Conservation (phyloP, 1,139 yeast genomes). For the Scheffersomyces segobiensis region DNA sequence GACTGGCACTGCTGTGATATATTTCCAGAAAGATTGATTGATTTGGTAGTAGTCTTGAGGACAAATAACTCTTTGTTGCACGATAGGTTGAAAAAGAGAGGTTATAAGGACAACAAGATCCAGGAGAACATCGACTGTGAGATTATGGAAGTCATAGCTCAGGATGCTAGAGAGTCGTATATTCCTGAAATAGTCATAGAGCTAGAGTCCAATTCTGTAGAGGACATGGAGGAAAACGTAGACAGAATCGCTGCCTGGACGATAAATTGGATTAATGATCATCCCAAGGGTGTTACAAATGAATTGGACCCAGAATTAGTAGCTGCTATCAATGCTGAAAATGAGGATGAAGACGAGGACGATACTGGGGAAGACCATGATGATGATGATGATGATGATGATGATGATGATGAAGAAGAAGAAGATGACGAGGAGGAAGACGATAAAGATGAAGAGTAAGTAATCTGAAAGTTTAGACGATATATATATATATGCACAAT, state of each 20-base stretch:
- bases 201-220: constrained; percentile 67
- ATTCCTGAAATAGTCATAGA: constrained; percentile 81
- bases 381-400: constrained; percentile 1
- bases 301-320: constrained; percentile 25
- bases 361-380: constrained; percentile 11
- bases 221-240: constrained; percentile 78
- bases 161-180: constrained; percentile 84
- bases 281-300: constrained; percentile 42
- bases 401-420: constrained; percentile 1
- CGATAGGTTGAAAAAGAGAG: constrained; percentile 73
- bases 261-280: constrained; percentile 62
- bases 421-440: constrained; percentile 1
- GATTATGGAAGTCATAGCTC: constrained; percentile 88
- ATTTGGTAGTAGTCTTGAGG: constrained; percentile 84
- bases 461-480: neutral
- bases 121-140: constrained; percentile 95
- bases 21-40: constrained; percentile 90
- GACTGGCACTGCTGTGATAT: constrained; percentile 99
- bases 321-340: constrained; percentile 8
- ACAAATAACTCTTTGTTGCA: constrained; percentile 71
- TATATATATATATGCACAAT: too few species aligned
- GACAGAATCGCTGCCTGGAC: constrained; percentile 76
- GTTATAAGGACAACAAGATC: constrained; percentile 76
- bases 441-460: neutral
- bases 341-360: constrained; percentile 13